Evolutionary conservation across 192 early-diverging fungal species (phyloP).

Genomic region (Chytriomyces sp.): DNA sequence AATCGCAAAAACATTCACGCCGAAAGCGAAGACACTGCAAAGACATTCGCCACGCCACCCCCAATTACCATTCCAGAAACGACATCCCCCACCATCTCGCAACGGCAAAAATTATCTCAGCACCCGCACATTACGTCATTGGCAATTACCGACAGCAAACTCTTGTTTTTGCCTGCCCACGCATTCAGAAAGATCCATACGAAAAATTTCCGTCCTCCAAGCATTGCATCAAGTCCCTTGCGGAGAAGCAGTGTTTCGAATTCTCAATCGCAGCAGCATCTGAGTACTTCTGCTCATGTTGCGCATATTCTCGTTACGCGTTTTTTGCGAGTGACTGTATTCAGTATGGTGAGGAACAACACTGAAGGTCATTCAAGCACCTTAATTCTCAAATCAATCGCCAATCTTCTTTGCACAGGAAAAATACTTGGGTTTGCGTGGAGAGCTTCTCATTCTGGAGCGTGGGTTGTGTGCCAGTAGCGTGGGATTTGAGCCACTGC

Average conservation of each 20-base stretch:
- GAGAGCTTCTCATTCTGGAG: conserved; percentile 84
- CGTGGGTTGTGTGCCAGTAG: conserved; percentile 66
- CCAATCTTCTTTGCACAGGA: conserved; percentile 81
- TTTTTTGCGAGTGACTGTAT: conserved; percentile 87
- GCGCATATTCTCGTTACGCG: conserved; percentile 94
- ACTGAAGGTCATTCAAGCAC: conserved; percentile 36
- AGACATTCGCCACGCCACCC: not conserved
- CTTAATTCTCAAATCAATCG: conserved; percentile 86
- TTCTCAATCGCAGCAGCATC: not conserved
- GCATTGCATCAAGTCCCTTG: not conserved
- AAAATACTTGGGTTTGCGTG: conserved; percentile 65
- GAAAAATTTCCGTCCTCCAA: conserved; percentile 91
- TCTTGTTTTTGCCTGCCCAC: conserved; percentile 91
- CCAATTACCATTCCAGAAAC: no score
- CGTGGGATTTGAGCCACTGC: conserved; percentile 37
- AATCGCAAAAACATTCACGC: not conserved
- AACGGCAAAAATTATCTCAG: conserved; percentile 15
- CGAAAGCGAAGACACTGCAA: not conserved
- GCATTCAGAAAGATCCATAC: conserved; percentile 84
- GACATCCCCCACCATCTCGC: no score
- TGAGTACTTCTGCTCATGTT: conserved; percentile 71
- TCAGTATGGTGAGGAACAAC: conserved; percentile 12
- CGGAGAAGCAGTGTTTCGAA: not conserved
- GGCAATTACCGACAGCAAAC: conserved; percentile 85
- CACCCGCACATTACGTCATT: conserved; percentile 83